phyloP scores from a whole-genome alignment of 805 yeast genomes.

The Blastobotrys attinorum region DNA sequence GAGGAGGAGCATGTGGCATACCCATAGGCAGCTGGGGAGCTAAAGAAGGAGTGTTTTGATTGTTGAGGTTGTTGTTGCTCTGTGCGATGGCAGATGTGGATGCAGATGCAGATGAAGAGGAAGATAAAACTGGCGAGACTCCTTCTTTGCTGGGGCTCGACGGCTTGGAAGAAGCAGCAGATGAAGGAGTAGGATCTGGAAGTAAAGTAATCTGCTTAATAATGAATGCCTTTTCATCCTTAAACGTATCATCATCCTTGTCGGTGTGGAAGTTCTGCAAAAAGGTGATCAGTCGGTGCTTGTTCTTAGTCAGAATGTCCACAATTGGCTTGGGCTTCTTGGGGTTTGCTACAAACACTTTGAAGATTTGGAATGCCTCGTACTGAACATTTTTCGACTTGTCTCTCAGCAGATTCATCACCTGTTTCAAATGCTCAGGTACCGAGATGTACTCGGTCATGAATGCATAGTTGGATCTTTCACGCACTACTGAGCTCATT shows the following conservation, averaged over 20 bases:
- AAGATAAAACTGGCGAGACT: too few species aligned
- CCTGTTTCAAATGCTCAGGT: slow-evolving; percentile 72
- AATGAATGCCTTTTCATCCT: slow-evolving; percentile 76
- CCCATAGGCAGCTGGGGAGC: not conserved
- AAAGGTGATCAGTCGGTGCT: slow-evolving; percentile 64
- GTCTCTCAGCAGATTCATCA: slow-evolving; percentile 82
- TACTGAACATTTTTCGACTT: slow-evolving; percentile 80
- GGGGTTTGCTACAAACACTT: slow-evolving; percentile 95
- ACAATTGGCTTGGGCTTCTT: slow-evolving; percentile 69
- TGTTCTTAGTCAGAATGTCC: slow-evolving; percentile 78
- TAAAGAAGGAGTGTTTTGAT: not conserved
- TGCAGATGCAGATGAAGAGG: slow-evolving; percentile 6
- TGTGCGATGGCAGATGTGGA: slow-evolving; percentile 9
- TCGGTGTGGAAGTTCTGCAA: slow-evolving; percentile 56
- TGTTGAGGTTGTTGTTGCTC: not conserved
- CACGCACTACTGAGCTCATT: slow-evolving; percentile 61
- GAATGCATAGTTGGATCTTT: slow-evolving; percentile 60
- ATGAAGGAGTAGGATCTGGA: slow-evolving; percentile 15
- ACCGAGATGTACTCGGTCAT: slow-evolving; percentile 73
- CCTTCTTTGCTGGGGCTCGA: slow-evolving; percentile 8
- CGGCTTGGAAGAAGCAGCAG: slow-evolving; percentile 7
- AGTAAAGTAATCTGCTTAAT: slow-evolving; percentile 55
- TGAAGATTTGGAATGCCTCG: slow-evolving; percentile 90
- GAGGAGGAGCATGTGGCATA: slow-evolving; percentile 10
- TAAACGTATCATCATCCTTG: slow-evolving; percentile 56